Evolutionary conservation across 345 rosid genomes (phyloP), one percentile per base, ranked within the genome.

Genomic region (Gynandropsis gynandra): DNA sequence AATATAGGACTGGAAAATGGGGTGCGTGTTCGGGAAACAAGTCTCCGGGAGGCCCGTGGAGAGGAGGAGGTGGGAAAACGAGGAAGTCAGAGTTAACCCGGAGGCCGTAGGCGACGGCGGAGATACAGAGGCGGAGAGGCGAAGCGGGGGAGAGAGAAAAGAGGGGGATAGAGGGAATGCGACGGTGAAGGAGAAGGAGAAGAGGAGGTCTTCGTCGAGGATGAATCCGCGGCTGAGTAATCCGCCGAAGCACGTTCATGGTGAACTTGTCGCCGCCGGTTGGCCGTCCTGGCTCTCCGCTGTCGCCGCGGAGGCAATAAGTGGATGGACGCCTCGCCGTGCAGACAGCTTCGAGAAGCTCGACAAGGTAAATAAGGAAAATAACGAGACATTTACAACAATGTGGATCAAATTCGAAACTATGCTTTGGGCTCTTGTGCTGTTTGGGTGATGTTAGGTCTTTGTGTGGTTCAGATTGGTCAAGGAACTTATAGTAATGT

Each of bases 401-500:
- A 29, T 31, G 16, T 44, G 42, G 18, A 18, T 27, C 17, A 8
- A 33, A 9, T 20, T 20, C 12, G 19, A 11, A 16, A 21, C 32
- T 1, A 17, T 34, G 19, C 1, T 37, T 20, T 52, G 4, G 35
- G 12, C 0, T 52, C 7, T 16, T 18, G 19, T 18, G 31, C 10
- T 9, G 24, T 35, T 8, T 12, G 4, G 9, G 24, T 9, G 10
- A 5, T 12, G 12, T 11, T 12, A 17, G 12, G 18, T 42, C n/a
- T 17, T 36, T 50, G 20, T 42, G 48, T 21, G 47, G 43, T 58
- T 21, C 65, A 85, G 94, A 74, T 85, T 72, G 94, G 89, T 37
- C 86, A 84, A 64, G 94, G 89, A 45, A 85, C 94, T n/a, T 85
- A 85, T 62, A 85, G 94, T 72, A 81, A 85, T 74, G 94, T 85